Conservation (phyloP, 768 basidiomycete species). For the Terana coerulea region DNA sequence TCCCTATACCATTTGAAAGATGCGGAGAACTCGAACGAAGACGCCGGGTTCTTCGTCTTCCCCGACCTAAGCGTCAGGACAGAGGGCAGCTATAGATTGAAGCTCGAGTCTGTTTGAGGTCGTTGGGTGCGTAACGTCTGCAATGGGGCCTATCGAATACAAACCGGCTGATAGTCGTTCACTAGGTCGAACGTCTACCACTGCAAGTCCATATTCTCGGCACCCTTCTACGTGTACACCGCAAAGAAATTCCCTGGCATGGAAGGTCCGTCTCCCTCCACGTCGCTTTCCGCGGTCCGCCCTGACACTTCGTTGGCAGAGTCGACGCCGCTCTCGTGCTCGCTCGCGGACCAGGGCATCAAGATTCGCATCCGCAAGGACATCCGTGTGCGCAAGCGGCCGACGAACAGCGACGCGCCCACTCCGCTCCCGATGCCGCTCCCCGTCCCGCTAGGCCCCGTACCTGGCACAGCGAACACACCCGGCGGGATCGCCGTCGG, state of each 20-base stretch:
- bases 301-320: slow-evolving; percentile 39
- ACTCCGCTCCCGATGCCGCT: slow-evolving; percentile 20
- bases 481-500: background rate
- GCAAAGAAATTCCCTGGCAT: slow-evolving; percentile 97
- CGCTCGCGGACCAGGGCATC: slow-evolving; percentile 93
- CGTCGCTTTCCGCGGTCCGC: background rate
- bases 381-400: slow-evolving; percentile 76
- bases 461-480: background rate
- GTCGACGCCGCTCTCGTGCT: slow-evolving; percentile 84
- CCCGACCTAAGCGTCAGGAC: slow-evolving; percentile 91
- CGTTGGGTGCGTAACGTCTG: slow-evolving; percentile 61
- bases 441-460: slow-evolving; percentile 4
- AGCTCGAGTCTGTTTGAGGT: slow-evolving; percentile 85
- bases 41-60: slow-evolving; percentile 95
- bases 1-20: slow-evolving; percentile 86
- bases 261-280: slow-evolving; percentile 59
- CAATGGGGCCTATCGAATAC: background rate
- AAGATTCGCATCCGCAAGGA: slow-evolving; percentile 94
- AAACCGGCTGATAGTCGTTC: slow-evolving; percentile 3
- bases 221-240: slow-evolving; percentile 91
- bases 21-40: slow-evolving; percentile 52
- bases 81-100: slow-evolving; percentile 82
- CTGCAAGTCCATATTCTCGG: slow-evolving; percentile 86
- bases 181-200: slow-evolving; percentile 79
- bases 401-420: slow-evolving; percentile 34